phyloP scores from a whole-genome alignment of 2,329 filamentous ascomycete species.

The Penicillium sp. region DNA sequence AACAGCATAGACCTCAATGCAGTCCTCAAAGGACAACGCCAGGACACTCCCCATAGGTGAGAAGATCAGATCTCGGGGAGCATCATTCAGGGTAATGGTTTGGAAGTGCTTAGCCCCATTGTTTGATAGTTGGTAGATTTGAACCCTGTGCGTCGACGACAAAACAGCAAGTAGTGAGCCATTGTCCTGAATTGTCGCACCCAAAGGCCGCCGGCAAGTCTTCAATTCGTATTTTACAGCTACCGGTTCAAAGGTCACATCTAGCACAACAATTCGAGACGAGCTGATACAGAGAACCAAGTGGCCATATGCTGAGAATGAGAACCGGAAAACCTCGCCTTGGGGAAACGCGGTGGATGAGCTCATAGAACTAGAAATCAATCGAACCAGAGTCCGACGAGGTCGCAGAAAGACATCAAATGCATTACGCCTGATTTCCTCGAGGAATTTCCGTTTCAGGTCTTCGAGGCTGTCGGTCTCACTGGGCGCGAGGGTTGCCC shows the following conservation, averaged over 20 bases:
- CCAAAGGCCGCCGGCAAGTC: slow-evolving; percentile 73
- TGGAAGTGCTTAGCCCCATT: slow-evolving; percentile 71
- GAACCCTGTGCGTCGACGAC: slow-evolving; percentile 80
- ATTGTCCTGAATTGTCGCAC: slow-evolving; percentile 78
- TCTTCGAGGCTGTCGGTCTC: slow-evolving; percentile 57
- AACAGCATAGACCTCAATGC: slow-evolving; percentile 84
- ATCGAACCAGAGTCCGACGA: slow-evolving; percentile 70
- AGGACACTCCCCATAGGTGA: slow-evolving; percentile 81
- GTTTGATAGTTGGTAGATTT: slow-evolving; percentile 74
- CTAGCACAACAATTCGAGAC: slow-evolving; percentile 78
- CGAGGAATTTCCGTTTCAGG: slow-evolving; percentile 68
- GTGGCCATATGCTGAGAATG: slow-evolving; percentile 73
- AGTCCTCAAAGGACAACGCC: slow-evolving; percentile 81
- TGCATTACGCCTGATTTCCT: slow-evolving; percentile 74
- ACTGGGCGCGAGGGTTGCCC: slow-evolving; percentile 36
- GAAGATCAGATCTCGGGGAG: slow-evolving; percentile 75
- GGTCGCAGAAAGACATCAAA: slow-evolving; percentile 77
- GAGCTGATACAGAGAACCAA: slow-evolving; percentile 81
- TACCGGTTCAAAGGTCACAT: slow-evolving; percentile 64
- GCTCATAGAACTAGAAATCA: slow-evolving; percentile 82
- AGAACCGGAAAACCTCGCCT: slow-evolving; percentile 84
- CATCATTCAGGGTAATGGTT: slow-evolving; percentile 76
- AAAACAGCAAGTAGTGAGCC: slow-evolving; percentile 76
- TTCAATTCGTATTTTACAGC: slow-evolving; percentile 76
- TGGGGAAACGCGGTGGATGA: slow-evolving; percentile 78